These are phyloP conservation scores for Berkeleyomyces basicola DNA, from an alignment of 2,329 filamentous ascomycete genomes.

Conservation along the genomic window DNA sequence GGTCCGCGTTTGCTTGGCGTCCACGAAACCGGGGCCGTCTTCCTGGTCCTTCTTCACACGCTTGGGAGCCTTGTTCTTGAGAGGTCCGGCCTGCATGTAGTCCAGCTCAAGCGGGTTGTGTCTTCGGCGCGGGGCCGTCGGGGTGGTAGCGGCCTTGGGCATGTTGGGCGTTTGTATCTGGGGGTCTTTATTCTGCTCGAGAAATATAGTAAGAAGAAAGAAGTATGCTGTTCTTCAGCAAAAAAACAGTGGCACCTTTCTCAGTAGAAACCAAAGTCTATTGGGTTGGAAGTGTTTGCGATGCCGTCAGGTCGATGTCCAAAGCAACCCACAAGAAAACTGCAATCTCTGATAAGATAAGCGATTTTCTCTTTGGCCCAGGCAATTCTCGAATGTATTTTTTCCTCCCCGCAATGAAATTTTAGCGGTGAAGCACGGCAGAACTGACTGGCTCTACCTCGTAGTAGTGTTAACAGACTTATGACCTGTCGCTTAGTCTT, in stretches of 20 bases:
- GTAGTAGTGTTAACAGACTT: slow-evolving; percentile 1
- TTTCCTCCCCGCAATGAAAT: slow-evolving; percentile 12
- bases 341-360: slow-evolving; percentile 14
- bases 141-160: slow-evolving; percentile 58
- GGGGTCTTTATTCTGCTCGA: not conserved
- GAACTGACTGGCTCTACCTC: not conserved
- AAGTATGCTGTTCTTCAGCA: not conserved
- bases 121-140: slow-evolving; percentile 43
- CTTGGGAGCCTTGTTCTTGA: slow-evolving; percentile 51
- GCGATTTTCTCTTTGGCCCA: not conserved
- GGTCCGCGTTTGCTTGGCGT: slow-evolving; percentile 72
- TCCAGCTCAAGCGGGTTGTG: slow-evolving; percentile 91
- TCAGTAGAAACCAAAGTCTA: not conserved
- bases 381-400: not conserved
- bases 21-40: slow-evolving; percentile 56
- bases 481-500: not conserved
- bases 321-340: slow-evolving; percentile 13
- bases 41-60: slow-evolving; percentile 38
- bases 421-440: slow-evolving; percentile 13
- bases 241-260: not conserved
- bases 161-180: slow-evolving; percentile 30
- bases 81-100: slow-evolving; percentile 51
- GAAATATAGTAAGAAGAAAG: not conserved
- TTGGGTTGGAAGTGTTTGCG: not conserved
- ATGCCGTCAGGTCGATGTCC: not conserved